Base-by-base conservation (phyloP, 2,329 filamentous ascomycete genomes). In the Chaetomium sp. region DNA sequence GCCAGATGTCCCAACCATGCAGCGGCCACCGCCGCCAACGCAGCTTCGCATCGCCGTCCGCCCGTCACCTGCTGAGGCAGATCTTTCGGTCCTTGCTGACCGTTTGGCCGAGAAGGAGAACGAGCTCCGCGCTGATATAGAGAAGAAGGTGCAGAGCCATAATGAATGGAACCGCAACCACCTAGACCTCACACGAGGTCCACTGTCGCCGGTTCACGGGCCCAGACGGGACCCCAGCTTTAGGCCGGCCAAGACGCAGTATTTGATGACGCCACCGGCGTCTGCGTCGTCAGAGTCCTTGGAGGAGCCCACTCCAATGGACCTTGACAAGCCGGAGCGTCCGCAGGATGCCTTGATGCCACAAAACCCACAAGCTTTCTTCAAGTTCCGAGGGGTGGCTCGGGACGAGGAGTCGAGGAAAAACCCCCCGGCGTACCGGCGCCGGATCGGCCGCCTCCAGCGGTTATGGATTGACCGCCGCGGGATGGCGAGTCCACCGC, bases 101-200 rank as follows among this genome's bases (percentile, higher is more conserved):
- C 86, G 92, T 71, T 83, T 90, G 62, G 87, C 87, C 51, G 91
- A 96, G 77, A 92, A 91, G 76, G 90, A 94, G 70, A 92, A 90
- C 70, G 87, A 91, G 71, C 87, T 97, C 70, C 85, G 90, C 68
- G 83, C 84, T 69, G 92, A 96, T 73, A 92, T 98, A 75, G 91
- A 96, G 76, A 87, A 87, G 71, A 94, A 96, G 78, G 88, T 96
- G 62, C 85, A 90, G 72, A 94, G 95, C 78, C 94, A 97, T 78
- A 87, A 90, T 71, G 88, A 90, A 75, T 97, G 94, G 93, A 97
- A 97, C 78, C 85, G 91, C 72, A 90, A 91, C 74, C 93, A 92
- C 80, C 86, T 96, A 72, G 93, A 98, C 79, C 84, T 93, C 75
- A 97, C 94, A 67, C 88, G 89, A 79, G 88, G 89, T 69, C 93